phyloP scores from a whole-genome alignment of 2,329 filamentous ascomycete species.

The Xylaria sp. region DNA sequence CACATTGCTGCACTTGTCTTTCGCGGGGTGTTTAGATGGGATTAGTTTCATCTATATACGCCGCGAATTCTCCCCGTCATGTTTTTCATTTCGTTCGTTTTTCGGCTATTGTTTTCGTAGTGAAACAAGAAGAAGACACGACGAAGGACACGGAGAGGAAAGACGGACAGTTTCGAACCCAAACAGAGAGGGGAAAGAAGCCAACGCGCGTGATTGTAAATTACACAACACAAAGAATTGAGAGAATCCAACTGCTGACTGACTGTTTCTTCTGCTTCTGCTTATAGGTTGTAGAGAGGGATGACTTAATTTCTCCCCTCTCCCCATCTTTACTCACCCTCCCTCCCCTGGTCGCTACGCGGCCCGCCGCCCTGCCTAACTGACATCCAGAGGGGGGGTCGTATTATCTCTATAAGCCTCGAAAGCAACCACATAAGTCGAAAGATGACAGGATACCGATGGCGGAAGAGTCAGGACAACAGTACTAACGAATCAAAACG shows the following conservation, averaged over 20 bases:
- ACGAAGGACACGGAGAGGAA: slow-evolving; percentile 12
- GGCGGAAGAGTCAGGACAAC: too few relatives aligned
- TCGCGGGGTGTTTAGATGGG: slow-evolving; percentile 14
- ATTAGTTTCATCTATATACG: slow-evolving; percentile 9
- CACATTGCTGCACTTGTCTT: slow-evolving; percentile 17
- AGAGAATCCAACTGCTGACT: slow-evolving; percentile 22
- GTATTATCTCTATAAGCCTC: too few relatives aligned
- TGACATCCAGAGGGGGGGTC: neutral
- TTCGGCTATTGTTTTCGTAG: slow-evolving; percentile 18
- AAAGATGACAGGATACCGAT: too few relatives aligned
- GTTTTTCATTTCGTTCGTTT: neutral
- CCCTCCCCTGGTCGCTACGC: slow-evolving; percentile 5
- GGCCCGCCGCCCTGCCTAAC: slow-evolving; percentile 4
- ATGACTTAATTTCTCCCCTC: neutral
- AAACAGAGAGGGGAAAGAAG: neutral
- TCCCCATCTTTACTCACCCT: neutral
- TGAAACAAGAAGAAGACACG: slow-evolving; percentile 24
- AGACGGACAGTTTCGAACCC: slow-evolving; percentile 8
- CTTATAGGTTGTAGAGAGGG: slow-evolving; percentile 32
- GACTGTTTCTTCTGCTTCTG: slow-evolving; percentile 28
- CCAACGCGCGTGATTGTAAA: slow-evolving; percentile 15
- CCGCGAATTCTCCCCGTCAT: slow-evolving; percentile 6
- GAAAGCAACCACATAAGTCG: too few relatives aligned
- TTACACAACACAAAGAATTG: slow-evolving; percentile 12
- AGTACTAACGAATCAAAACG: too few relatives aligned